Base-by-base conservation (phyloP, 2,329 filamentous ascomycete genomes). In the Fusarium miscanthi region DNA sequence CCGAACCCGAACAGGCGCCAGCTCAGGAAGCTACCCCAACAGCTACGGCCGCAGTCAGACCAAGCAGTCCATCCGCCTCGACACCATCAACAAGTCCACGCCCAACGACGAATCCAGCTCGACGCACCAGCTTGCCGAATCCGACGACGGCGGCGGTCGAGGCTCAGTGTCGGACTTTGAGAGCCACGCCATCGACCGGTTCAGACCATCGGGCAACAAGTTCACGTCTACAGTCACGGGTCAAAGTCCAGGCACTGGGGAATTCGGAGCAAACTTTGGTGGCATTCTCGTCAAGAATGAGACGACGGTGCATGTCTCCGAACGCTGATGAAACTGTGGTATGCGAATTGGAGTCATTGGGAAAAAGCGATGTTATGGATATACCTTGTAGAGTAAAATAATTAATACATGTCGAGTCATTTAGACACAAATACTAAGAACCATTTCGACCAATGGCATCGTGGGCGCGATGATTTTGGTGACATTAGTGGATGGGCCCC, bases 231-330 rank as follows among this genome's bases (percentile, higher is more conserved):
- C 63, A 2, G 60, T 72, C 3, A 74, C 73, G 8, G 75, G 70
- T 1, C 59, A 70, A 16, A 51, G 56, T 12, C 40, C 31, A 13
- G 35, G 41, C 5, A 40, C 41, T 9, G 41, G 49, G 7, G 63
- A 69, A 0, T 61, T 57, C 1, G 31, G 52, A 3, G 17, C 64
- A 3, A 52, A 31, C 23, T 63, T 70, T 48, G 69, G 63, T 10
- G 75, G 75, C 0, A 77, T 77, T 37, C 61, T 74, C 31, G 75
- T 77, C 8, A 77, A 74, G 59, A 77, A 76, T 21, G 74, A 77
- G 51, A 77, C 74, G 4, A 65, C 58, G 3, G 64, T 76, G 14
- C 65, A 64, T 1, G 40, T 63, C 59, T 48, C 65, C 3, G 42
- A 53, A n/a, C 66, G 69, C 2, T 69, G 64, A 67, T 41, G n/a